Evolutionary conservation across 768 basidiomycete species (phyloP), one percentile per base, ranked within the genome.

Genomic region (Rhodosporidiobolus sp.): DNA sequence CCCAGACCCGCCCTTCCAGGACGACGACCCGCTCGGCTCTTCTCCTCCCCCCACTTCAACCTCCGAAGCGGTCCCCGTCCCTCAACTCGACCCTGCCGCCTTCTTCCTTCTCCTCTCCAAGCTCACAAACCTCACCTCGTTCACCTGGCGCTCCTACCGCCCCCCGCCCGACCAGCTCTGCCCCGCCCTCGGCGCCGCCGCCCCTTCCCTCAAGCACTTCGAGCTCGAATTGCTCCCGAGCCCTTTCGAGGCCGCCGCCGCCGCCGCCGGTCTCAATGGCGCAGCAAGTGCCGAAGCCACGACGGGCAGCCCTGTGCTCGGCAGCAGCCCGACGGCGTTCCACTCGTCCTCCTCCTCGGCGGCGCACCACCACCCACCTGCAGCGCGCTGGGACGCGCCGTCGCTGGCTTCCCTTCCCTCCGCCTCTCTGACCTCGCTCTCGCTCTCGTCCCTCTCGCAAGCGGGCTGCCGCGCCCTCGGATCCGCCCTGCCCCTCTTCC

Each of bases 301-400:
- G 17, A 30, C 59, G 35, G 38, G 35, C 26, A 58, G 57, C 38
- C 38, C 57, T 14, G 22, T 35, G 22, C 24, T 34, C 9, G 32
- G n/a, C 19, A 57, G 20, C 24, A 45, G 58, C 20, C 58, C 38
- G 20, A 10, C 26, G 1, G 43, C 57, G 38, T 1, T 30, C 22
- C 2, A 24, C 43, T 34, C 53, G 10, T 3, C 6, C n/a, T n/a
- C 34, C 17, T 19, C 49, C 11, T 19, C 17, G 12, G 20, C 3
- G 20, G 50, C 30, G 16, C 12, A 17, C 7, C 63, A 30, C 30
- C n/a, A 6, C 5, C 38, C n/a, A 32, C 3, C 16, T 12, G 12
- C 22, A 10, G 22, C 24, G 32, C 49, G 74, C 6, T 75, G 69
- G 74, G 74, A 75, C 63, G 56, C 69, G 7, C 69, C 69, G 4